phyloP scores from a whole-genome alignment of 2,329 filamentous ascomycete genomes.

The Aureobasidium leucospermi region DNA sequence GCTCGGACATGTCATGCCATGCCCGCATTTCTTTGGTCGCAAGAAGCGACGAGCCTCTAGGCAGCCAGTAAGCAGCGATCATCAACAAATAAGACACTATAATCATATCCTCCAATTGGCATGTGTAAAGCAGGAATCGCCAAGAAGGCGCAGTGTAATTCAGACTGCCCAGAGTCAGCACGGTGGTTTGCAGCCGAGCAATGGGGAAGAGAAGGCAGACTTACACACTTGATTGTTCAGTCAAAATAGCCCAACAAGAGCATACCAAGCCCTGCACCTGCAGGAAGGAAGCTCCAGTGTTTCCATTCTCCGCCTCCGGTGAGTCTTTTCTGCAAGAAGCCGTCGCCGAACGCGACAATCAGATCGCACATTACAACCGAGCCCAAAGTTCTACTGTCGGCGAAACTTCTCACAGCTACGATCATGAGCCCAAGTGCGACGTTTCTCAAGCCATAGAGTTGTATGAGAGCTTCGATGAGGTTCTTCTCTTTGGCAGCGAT shows the following conservation, averaged over 20 bases:
- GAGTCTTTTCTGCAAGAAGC: neutral
- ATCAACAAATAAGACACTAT: neutral
- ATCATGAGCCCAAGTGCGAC: constrained; percentile 1
- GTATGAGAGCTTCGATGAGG: neutral
- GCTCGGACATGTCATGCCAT: neutral
- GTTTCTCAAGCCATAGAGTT: constrained; percentile 2
- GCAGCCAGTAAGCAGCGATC: neutral
- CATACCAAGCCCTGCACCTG: neutral
- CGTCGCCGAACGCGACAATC: neutral
- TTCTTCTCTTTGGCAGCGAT: neutral
- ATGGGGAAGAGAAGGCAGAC: neutral
- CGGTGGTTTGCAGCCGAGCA: neutral
- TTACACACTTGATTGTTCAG: neutral
- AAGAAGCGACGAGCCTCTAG: neutral
- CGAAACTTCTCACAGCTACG: neutral
- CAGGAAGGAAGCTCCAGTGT: neutral
- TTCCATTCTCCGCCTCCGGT: constrained; percentile 2
- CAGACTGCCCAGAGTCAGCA: neutral
- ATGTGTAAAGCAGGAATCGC: neutral
- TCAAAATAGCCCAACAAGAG: neutral
- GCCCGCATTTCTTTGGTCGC: neutral
- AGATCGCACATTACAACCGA: neutral
- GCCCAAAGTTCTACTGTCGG: neutral
- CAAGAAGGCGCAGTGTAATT: neutral
- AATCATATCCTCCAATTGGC: neutral